A percentile compares a stretch with the other conserved stretches of the same genome.
Conservation (phyloP, 495 filamentous ascomycete genomes). For the Neurospora intermedia region DNA sequence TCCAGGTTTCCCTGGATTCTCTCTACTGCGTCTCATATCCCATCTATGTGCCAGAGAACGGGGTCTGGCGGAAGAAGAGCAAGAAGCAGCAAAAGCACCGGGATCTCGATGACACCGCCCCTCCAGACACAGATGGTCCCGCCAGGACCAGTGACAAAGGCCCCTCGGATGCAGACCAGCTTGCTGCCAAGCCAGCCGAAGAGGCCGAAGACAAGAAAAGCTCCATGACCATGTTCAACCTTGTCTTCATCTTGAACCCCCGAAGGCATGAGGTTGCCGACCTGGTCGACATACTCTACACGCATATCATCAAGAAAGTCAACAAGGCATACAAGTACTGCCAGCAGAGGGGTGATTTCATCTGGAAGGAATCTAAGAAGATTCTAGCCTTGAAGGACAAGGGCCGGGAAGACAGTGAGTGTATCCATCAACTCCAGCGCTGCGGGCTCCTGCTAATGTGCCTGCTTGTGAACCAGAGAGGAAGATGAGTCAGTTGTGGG, state of each 20-base stretch:
- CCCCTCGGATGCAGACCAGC: conserved; percentile 23
- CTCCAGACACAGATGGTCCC: conserved; percentile 1
- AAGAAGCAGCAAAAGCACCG: conserved; percentile 24
- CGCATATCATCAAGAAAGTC: conserved; percentile 80
- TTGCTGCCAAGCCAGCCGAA: conserved; percentile 24
- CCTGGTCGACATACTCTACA: conserved; percentile 68
- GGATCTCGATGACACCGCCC: conserved; percentile 16
- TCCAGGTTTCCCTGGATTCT: conserved; percentile 79
- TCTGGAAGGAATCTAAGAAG: conserved; percentile 73
- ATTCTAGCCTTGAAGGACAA: conserved; percentile 71
- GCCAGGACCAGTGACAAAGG: conserved; percentile 9
- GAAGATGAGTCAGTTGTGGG: conserved; percentile 49
- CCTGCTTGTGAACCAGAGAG: conserved; percentile 28
- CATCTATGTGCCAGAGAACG: conserved; percentile 77
- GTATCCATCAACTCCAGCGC: neutral
- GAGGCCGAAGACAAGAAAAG: conserved; percentile 45
- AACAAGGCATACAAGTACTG: conserved; percentile 83
- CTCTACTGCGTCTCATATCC: conserved; percentile 80
- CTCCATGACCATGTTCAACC: conserved; percentile 90
- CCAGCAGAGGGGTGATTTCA: conserved; percentile 76
- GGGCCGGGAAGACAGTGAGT: conserved; percentile 61
- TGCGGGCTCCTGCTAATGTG: neutral
- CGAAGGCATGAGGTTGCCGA: conserved; percentile 64
- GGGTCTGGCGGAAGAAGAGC: conserved; percentile 74
- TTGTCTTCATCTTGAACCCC: conserved; percentile 82